Evolutionary conservation across 805 yeast genomes (phyloP).

Genomic region (Blastobotrys muscicola): DNA sequence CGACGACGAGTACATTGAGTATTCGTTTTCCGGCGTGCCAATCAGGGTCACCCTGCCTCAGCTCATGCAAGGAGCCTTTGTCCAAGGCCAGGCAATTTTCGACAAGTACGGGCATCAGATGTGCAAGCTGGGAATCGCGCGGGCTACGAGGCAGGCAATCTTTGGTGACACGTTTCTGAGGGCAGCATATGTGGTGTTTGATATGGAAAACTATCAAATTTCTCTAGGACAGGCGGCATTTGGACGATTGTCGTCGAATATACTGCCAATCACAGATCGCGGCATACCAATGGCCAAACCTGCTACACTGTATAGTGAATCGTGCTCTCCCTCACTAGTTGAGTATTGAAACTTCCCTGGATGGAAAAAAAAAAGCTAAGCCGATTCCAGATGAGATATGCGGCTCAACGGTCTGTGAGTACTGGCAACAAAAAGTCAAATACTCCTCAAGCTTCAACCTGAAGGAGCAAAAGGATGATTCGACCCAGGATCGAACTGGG

Average conservation of each 20-base stretch:
- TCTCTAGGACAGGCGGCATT: constrained; percentile 41
- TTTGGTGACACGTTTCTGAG: constrained; percentile 48
- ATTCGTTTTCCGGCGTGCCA: constrained; percentile 2
- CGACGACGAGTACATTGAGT: neutral
- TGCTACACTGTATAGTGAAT: neutral
- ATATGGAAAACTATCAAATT: constrained; percentile 40
- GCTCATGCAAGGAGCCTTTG: neutral
- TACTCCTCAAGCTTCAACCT: too few species aligned
- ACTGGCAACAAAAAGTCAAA: too few species aligned
- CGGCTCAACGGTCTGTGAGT: too few species aligned
- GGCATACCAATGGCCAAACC: constrained; percentile 2
- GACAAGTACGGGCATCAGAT: constrained; percentile 1
- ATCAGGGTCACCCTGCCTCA: constrained; percentile 1
- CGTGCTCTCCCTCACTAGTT: too few species aligned
- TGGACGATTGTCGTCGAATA: constrained; percentile 11
- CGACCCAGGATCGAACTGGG: constrained; percentile 99
- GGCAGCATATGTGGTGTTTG: constrained; percentile 46
- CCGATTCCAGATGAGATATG: too few species aligned
- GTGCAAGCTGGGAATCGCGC: constrained; percentile 4
- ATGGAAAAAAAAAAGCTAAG: too few species aligned
- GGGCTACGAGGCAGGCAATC: constrained; percentile 15
- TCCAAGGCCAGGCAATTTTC: neutral
- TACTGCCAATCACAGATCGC: constrained; percentile 33
- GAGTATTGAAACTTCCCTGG: too few species aligned
- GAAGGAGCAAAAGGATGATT: constrained; percentile 41